phyloP scores from a whole-genome alignment of 352 stramenopile genomes.

The Stramenopiles sp. region DNA sequence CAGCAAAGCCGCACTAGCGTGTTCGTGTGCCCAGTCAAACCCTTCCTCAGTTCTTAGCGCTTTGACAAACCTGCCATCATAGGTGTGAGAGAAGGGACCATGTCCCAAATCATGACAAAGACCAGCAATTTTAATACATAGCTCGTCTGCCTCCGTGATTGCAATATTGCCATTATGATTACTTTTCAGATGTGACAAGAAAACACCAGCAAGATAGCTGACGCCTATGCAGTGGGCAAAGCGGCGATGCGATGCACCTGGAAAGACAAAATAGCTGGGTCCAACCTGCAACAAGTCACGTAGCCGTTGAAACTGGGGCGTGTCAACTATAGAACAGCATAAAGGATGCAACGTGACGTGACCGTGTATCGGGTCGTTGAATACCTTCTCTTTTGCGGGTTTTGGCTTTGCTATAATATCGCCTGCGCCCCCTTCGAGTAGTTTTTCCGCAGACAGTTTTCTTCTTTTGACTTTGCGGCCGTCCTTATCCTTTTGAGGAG shows the following conservation, averaged over 20 bases:
- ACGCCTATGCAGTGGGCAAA: slow-evolving; percentile 88
- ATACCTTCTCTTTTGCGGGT: neutral
- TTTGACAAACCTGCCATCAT: slow-evolving; percentile 67
- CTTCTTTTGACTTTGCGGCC: too few species aligned
- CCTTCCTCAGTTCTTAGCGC: slow-evolving; percentile 27
- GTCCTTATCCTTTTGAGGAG: too few species aligned
- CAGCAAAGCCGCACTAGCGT: slow-evolving; percentile 52
- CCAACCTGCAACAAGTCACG: slow-evolving; percentile 78
- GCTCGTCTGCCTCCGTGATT: slow-evolving; percentile 61
- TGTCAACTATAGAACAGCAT: slow-evolving; percentile 65
- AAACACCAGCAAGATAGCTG: slow-evolving; percentile 65
- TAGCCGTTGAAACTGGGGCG: slow-evolving; percentile 78
- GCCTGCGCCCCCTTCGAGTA: too few species aligned
- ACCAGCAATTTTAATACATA: slow-evolving; percentile 47
- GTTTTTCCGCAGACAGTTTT: too few species aligned
- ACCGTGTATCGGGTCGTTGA: slow-evolving; percentile 41
- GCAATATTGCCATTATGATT: slow-evolving; percentile 37
- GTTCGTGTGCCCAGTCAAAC: slow-evolving; percentile 44
- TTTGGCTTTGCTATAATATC: too few species aligned
- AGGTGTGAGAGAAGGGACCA: slow-evolving; percentile 84
- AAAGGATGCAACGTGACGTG: slow-evolving; percentile 49
- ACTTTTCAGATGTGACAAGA: slow-evolving; percentile 18
- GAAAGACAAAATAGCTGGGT: slow-evolving; percentile 62
- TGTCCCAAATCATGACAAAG: slow-evolving; percentile 69
- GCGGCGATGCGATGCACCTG: slow-evolving; percentile 65